Conservation (phyloP, 345 rosid species). For the Lagerstroemia speciosa region DNA sequence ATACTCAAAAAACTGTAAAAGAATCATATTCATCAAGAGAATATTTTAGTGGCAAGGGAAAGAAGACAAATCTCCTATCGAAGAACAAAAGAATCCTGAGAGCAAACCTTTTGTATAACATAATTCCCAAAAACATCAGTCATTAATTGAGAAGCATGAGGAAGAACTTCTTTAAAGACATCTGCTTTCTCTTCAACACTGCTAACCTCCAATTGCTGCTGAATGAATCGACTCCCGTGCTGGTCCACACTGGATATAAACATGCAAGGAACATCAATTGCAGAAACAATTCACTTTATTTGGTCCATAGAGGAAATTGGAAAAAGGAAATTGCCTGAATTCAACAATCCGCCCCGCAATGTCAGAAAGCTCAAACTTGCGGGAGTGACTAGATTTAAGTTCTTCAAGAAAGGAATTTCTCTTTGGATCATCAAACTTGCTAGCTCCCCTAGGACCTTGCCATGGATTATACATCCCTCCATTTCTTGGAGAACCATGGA, state of each 20-base stretch:
- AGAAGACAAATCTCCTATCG: not conserved
- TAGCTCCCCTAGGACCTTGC: conserved; percentile 71
- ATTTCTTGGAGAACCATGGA: conserved; percentile 45
- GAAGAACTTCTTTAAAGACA: conserved; percentile 85
- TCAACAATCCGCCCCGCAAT: conserved; percentile 82
- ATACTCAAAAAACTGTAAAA: conserved; percentile 73
- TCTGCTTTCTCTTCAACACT: conserved; percentile 66
- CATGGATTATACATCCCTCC: conserved; percentile 58
- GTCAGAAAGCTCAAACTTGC: conserved; percentile 77
- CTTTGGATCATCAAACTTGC: conserved; percentile 48
- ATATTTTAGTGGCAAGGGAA: not conserved
- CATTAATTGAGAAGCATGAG: conserved; percentile 80
- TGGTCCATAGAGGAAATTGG: conserved; percentile 15
- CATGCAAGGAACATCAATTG: conserved; percentile 12
- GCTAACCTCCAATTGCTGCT: conserved; percentile 88
- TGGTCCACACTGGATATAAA: conserved; percentile 72
- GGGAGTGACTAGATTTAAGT: conserved; percentile 68
- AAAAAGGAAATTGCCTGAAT: conserved; percentile 54
- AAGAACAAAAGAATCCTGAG: not conserved
- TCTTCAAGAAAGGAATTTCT: conserved; percentile 83
- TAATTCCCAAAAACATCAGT: conserved; percentile 98
- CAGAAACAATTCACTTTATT: conserved; percentile 3
- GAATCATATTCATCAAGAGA: conserved; percentile 10
- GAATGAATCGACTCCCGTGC: conserved; percentile 99
- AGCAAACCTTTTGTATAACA: conserved; percentile 88